Evolutionary conservation across 352 stramenopile species (phyloP).

Genomic region (Phytophthora idaei): DNA sequence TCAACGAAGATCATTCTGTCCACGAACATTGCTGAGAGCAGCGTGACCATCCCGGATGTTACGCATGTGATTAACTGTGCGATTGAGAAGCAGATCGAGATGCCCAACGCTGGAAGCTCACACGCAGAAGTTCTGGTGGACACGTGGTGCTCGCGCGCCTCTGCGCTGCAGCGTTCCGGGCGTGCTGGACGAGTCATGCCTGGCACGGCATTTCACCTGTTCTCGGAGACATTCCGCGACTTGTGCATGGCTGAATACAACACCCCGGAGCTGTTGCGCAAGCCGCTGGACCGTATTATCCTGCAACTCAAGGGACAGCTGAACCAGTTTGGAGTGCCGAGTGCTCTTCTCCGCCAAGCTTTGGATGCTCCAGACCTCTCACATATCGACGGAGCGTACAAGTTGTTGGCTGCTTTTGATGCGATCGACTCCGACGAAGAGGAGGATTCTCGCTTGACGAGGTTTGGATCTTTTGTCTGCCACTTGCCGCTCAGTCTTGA

Average conservation of each 20-base stretch:
- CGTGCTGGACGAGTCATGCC: conserved; percentile 93
- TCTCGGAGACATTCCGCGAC: conserved; percentile 69
- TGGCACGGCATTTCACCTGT: conserved; percentile 92
- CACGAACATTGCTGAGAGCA: conserved; percentile 98
- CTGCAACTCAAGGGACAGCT: conserved; percentile 79
- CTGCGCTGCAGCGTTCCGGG: conserved; percentile 79
- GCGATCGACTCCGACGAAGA: conserved; percentile 71
- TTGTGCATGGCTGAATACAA: conserved; percentile 82
- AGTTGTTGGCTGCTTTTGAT: conserved; percentile 68
- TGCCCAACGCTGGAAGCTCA: conserved; percentile 69
- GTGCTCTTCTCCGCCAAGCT: conserved; percentile 66
- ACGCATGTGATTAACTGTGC: conserved; percentile 89
- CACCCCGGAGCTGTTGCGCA: conserved; percentile 81
- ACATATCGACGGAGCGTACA: conserved; percentile 82
- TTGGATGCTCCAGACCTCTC: conserved; percentile 69
- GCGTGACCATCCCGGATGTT: conserved; percentile 95
- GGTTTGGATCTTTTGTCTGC: conserved; percentile 81
- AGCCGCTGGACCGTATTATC: conserved; percentile 82
- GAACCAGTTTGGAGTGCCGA: conserved; percentile 72
- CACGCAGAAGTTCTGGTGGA: conserved; percentile 78
- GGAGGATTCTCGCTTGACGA: conserved; percentile 61
- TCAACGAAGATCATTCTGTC: conserved; percentile 94
- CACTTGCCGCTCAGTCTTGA: conserved; percentile 79
- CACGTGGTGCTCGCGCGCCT: conserved; percentile 95
- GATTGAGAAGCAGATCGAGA: conserved; percentile 87